Evolutionary conservation across 441 rosid species (phyloP).

Genomic region (Mallotus repandus): DNA sequence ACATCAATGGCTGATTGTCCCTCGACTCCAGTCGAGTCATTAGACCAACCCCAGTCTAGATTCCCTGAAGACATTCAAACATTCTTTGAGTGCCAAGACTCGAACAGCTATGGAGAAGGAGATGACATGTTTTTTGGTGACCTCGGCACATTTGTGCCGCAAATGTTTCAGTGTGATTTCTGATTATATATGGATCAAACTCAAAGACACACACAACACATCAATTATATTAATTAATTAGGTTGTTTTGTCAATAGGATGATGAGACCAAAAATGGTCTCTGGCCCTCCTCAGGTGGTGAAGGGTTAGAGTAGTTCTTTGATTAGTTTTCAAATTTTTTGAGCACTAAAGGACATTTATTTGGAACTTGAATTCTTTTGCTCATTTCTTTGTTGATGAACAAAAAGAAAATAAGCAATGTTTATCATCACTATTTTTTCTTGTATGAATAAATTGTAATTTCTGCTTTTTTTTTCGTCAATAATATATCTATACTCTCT

Average conservation of each 20-base stretch:
- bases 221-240: background rate
- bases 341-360: background rate
- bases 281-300: slow-evolving; percentile 9
- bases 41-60: slow-evolving; percentile 43
- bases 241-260: slow-evolving; percentile 20
- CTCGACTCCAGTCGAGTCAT: slow-evolving; percentile 23
- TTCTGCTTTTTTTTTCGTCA: background rate
- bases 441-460: slow-evolving; percentile 25
- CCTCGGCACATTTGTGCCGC: slow-evolving; percentile 43
- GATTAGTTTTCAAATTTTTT: background rate
- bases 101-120: slow-evolving; percentile 38
- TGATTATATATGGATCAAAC: slow-evolving; percentile 18
- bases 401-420: background rate
- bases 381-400: slow-evolving; percentile 21
- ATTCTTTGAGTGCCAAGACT: slow-evolving; percentile 61
- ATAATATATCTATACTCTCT: background rate
- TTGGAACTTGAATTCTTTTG: slow-evolving; percentile 10
- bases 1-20: slow-evolving; percentile 38
- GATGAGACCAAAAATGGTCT: slow-evolving; percentile 8
- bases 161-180: slow-evolving; percentile 54
- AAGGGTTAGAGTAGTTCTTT: slow-evolving; percentile 12
- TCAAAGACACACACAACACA: no score
- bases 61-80: slow-evolving; percentile 77
- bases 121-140: slow-evolving; percentile 51
- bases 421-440: background rate